These are phyloP conservation scores for Ogataea minuta DNA, from an alignment of 805 yeast species.

Conservation along the genomic window DNA sequence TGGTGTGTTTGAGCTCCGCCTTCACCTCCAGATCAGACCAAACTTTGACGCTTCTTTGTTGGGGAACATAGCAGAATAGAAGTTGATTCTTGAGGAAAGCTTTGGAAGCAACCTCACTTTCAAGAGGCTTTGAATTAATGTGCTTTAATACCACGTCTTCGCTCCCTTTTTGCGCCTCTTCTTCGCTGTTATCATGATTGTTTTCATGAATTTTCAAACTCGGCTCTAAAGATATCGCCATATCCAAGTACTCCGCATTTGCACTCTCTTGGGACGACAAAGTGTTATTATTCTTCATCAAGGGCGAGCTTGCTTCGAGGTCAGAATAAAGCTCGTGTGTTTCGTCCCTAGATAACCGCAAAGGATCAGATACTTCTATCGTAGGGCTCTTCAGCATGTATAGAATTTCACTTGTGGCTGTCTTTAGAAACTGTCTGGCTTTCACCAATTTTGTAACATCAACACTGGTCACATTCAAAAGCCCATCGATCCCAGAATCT, in stretches of 20 bases:
- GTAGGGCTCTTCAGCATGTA: constrained; percentile 35
- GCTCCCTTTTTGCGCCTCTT: constrained; percentile 20
- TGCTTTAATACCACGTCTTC: constrained; percentile 16
- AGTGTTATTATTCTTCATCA: constrained; percentile 3
- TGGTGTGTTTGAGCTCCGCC: constrained; percentile 10
- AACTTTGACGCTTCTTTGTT: constrained; percentile 20
- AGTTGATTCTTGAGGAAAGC: constrained; percentile 12
- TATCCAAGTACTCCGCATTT: constrained; percentile 21
- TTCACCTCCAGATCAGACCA: constrained; percentile 18
- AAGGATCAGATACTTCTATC: constrained; percentile 31
- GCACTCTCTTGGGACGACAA: constrained; percentile 6
- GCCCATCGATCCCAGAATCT: constrained; percentile 11
- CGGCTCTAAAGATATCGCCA: constrained; percentile 27
- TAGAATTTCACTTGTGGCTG: constrained; percentile 38
- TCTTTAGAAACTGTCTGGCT: constrained; percentile 35
- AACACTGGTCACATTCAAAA: constrained; percentile 23
- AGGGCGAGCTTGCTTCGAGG: constrained; percentile 4
- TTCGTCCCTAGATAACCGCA: constrained; percentile 22
- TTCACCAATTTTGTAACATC: constrained; percentile 31
- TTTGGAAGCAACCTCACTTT: constrained; percentile 1
- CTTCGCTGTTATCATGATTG: constrained; percentile 1
- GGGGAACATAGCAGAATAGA: constrained; percentile 22
- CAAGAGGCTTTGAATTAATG: background rate
- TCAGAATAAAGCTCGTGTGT: constrained; percentile 17
- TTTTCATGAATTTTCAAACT: constrained; percentile 6